Conservation (phyloP, 2,329 filamentous ascomycete genomes). For the Penicillium griseofulvum region DNA sequence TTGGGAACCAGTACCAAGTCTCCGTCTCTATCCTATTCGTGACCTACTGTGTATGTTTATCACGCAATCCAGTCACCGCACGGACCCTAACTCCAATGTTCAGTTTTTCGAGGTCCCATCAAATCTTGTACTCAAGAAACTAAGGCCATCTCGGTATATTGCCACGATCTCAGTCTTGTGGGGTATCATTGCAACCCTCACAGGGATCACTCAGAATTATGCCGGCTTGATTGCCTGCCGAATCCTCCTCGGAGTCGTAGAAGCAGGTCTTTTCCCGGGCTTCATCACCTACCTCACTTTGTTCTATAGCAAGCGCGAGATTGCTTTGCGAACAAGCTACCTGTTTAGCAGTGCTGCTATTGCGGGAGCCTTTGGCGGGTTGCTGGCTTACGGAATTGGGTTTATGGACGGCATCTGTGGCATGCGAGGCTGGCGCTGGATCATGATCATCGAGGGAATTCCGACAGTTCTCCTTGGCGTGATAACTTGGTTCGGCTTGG, state of each 20-base stretch:
- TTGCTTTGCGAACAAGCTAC: slow-evolving; percentile 70
- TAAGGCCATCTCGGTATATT: slow-evolving; percentile 61
- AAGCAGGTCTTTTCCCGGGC: slow-evolving; percentile 69
- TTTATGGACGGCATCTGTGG: slow-evolving; percentile 67
- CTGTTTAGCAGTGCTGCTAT: slow-evolving; percentile 65
- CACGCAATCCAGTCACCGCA: background rate
- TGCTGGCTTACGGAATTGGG: slow-evolving; percentile 71
- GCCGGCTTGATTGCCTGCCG: slow-evolving; percentile 66
- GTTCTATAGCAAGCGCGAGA: slow-evolving; percentile 72
- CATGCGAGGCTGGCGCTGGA: slow-evolving; percentile 68
- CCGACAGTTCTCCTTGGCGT: slow-evolving; percentile 57
- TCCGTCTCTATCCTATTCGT: slow-evolving; percentile 67
- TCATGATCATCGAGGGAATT: slow-evolving; percentile 61
- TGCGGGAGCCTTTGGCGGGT: slow-evolving; percentile 68
- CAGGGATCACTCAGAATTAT: slow-evolving; percentile 66
- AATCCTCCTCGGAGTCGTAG: slow-evolving; percentile 65
- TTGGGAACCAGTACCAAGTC: slow-evolving; percentile 66
- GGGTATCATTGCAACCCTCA: slow-evolving; percentile 48
- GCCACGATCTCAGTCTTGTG: slow-evolving; percentile 61
- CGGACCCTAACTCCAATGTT: background rate
- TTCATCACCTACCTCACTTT: slow-evolving; percentile 68
- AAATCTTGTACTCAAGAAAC: slow-evolving; percentile 62
- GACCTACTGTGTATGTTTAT: slow-evolving; percentile 53
- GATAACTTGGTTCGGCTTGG: slow-evolving; percentile 57
- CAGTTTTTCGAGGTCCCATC: slow-evolving; percentile 61